Percentiles rank a stretch among this genome's conserved stretches.
Conservation (phyloP, 208 protist species). For the Leishmania braziliensis region DNA sequence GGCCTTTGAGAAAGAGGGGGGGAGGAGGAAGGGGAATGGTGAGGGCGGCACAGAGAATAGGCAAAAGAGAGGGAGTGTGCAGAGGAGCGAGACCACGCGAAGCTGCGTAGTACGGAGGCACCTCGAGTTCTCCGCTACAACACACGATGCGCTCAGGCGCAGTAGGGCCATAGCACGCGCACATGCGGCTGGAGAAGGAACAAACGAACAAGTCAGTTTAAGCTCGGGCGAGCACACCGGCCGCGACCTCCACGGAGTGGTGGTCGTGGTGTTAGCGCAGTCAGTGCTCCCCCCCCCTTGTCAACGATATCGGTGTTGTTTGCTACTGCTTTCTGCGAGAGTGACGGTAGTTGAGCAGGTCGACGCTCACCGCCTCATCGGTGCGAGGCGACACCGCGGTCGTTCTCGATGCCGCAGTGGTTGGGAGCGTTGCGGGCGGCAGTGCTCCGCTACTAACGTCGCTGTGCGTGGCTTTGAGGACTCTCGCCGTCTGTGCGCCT, state of each 20-base stretch:
- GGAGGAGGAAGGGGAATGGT: too few relatives aligned
- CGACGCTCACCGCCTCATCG: slow-evolving; percentile 9
- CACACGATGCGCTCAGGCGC: background rate
- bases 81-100: background rate
- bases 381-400: background rate
- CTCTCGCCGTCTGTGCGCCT: background rate
- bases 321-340: background rate
- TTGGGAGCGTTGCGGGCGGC: background rate
- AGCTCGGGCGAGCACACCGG: background rate
- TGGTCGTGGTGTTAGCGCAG: background rate
- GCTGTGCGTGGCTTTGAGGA: background rate
- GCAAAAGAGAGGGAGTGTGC: background rate
- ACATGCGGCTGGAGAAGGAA: background rate
- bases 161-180: background rate
- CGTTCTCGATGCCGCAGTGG: background rate
- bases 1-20: background rate
- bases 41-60: background rate
- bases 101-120: background rate
- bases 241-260: background rate
- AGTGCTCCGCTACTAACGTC: background rate
- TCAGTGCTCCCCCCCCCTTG: background rate
- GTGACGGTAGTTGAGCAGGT: slow-evolving; percentile 28
- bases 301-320: background rate
- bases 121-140: background rate
- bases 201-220: background rate